Conservation (phyloP, 2,329 filamentous ascomycete genomes). For the Colletotrichum higginsianum region DNA sequence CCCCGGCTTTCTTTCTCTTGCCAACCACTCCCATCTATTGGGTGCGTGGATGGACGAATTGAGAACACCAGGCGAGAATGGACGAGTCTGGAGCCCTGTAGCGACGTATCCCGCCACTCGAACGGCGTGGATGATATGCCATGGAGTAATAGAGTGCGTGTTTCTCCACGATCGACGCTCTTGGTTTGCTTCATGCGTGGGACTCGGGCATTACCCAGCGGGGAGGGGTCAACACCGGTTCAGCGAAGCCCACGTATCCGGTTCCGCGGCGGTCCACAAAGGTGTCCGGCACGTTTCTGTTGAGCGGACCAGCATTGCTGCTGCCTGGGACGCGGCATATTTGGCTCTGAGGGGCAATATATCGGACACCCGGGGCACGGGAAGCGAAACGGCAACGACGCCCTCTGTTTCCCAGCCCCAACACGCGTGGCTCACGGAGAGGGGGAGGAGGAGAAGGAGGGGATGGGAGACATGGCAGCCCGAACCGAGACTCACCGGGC, state of each 20-base stretch:
- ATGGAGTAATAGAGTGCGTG: not conserved
- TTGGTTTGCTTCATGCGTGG: not conserved
- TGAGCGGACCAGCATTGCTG: not conserved
- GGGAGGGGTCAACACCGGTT: not conserved
- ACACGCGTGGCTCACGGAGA: not conserved
- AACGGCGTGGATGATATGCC: not conserved
- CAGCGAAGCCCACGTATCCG: not conserved
- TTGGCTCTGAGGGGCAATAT: constrained; percentile 15
- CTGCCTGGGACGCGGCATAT: not conserved
- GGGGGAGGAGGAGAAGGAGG: not conserved
- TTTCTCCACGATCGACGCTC: not conserved
- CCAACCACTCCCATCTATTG: not conserved
- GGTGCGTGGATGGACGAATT: not conserved
- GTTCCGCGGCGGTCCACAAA: not conserved
- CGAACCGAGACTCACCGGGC: not conserved
- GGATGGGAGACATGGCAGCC: not conserved
- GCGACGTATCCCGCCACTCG: not conserved
- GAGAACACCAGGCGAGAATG: not conserved
- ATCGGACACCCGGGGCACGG: constrained; percentile 33
- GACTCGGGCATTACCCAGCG: not conserved
- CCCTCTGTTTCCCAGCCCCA: constrained; percentile 6
- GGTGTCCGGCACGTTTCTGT: not conserved
- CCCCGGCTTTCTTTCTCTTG: not conserved
- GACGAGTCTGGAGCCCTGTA: not conserved
- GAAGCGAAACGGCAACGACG: constrained; percentile 22